phyloP scores from a whole-genome alignment of 768 basidiomycete genomes.

The Rhodotorula diobovata region DNA sequence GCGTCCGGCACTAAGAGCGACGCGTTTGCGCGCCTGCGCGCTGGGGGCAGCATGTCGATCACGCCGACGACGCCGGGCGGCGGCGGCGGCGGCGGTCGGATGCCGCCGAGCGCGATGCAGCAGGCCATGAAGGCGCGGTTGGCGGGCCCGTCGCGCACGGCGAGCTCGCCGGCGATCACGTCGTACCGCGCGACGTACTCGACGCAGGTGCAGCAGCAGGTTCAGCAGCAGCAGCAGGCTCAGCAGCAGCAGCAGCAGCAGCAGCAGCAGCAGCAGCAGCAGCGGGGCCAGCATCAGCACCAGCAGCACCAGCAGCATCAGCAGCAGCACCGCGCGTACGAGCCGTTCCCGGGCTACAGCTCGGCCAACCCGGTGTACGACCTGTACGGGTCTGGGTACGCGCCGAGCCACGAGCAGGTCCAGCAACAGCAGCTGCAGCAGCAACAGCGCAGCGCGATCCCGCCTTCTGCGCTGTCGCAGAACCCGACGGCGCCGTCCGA shows the following conservation, averaged over 20 bases:
- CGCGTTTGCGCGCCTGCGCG: slow-evolving; percentile 1
- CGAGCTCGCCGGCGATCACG: background rate
- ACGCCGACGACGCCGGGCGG: slow-evolving; percentile 24
- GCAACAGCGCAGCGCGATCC: background rate
- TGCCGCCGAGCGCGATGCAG: background rate
- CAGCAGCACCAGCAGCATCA: background rate
- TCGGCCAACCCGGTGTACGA: slow-evolving; percentile 35
- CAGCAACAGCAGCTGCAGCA: background rate
- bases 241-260: too few relatives aligned
- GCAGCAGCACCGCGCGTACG: background rate
- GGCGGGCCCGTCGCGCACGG: background rate
- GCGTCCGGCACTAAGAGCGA: too few relatives aligned
- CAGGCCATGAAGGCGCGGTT: slow-evolving; percentile 1
- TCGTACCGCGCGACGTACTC: background rate
- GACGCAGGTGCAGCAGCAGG: too few relatives aligned
- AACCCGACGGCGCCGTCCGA: slow-evolving; percentile 16
- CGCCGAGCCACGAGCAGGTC: background rate
- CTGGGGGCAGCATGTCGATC: slow-evolving; percentile 17
- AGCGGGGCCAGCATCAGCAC: too few relatives aligned
- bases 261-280: too few relatives aligned
- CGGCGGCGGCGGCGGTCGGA: background rate
- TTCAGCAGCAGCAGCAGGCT: too few relatives aligned
- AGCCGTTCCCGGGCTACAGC: slow-evolving; percentile 16
- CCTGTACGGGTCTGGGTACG: slow-evolving; percentile 38
- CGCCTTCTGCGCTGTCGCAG: background rate